Evolutionary conservation across 2,329 filamentous ascomycete genomes (phyloP), one percentile per base, ranked within the genome.

Genomic region (Emericellopsis cladophorae): DNA sequence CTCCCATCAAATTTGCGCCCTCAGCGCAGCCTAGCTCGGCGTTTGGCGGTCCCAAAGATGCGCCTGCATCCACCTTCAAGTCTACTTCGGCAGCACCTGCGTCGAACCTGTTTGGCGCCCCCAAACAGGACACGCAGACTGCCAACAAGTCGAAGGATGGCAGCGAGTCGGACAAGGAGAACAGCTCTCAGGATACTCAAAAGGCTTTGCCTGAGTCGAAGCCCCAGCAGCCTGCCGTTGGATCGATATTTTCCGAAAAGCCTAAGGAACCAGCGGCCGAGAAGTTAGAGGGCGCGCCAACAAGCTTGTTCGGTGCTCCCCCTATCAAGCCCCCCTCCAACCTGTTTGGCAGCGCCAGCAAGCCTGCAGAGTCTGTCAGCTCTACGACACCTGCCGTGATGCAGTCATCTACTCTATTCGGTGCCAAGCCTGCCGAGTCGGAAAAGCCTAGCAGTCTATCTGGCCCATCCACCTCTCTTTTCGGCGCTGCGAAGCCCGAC

Each of bases 1-100:
- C 64, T 6, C 72, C 73, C 3, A 72, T 79, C 53, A 76, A 75
- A 51, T 76, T 76, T 50, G 64, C 64, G 11, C 55, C 64, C 35
- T 8, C 33, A 14, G 24, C 40, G 21, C n/a, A 33, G 16, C 45
- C 54, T 31, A 46, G 48, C 29, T 55, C 48, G 46, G 53, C 58
- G 11, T 63, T 65, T 44, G 54, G 58, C 31, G 14, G 6, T 22
- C 14, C 15, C 32, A 39, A 14, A 31, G 22, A 26, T 23, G 22
- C 36, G 9, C 11, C 26, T 6, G 23, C 41, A 26, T 24, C 39
- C 34, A 18, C 36, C n/a, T 35, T 36, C 32, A 15, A 22, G 22
- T 14, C 31, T 11, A 51, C 48, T 23, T 14, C 58, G 22, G 47
- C 54, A 7, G 43, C 56, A 2, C 36, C 38, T 11, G 36, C 56